Evolutionary conservation across 2,329 filamentous ascomycete species (phyloP).

Genomic region (Xylariaceae sp.): DNA sequence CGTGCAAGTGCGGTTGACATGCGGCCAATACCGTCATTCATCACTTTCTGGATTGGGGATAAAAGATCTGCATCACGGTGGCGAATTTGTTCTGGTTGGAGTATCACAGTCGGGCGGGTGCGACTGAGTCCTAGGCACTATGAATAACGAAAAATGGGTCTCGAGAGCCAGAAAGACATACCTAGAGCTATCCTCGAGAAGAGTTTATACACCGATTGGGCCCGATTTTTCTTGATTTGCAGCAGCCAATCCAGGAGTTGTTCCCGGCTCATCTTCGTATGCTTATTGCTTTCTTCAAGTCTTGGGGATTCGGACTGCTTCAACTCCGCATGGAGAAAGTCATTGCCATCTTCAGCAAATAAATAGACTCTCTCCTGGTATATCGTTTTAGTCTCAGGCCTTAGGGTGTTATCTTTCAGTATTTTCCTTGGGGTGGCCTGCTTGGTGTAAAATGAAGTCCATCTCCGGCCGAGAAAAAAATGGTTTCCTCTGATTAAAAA

Average conservation of each 20-base stretch:
- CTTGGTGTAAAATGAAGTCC: constrained; percentile 46
- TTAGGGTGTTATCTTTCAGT: constrained; percentile 33
- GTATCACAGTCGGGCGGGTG: constrained; percentile 43
- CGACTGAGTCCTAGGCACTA: constrained; percentile 47
- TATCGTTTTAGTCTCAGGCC: constrained; percentile 30
- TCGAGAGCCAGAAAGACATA: constrained; percentile 25
- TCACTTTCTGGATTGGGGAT: constrained; percentile 43
- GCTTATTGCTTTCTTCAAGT: constrained; percentile 21
- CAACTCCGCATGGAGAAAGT: constrained; percentile 35
- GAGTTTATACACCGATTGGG: constrained; percentile 50
- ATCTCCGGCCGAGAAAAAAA: constrained; percentile 43
- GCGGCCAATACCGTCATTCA: constrained; percentile 64
- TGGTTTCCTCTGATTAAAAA: constrained; percentile 42
- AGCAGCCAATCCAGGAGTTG: constrained; percentile 52
- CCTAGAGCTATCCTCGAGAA: constrained; percentile 56
- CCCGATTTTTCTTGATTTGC: constrained; percentile 40
- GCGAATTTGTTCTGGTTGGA: constrained; percentile 46
- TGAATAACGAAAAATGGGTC: constrained; percentile 5
- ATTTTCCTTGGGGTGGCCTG: constrained; percentile 38
- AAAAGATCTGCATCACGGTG: constrained; percentile 37
- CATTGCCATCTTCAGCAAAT: constrained; percentile 51
- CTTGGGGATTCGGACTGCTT: constrained; percentile 28
- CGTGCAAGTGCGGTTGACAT: constrained; percentile 60
- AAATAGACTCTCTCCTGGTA: constrained; percentile 46
- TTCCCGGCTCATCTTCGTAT: constrained; percentile 34